These are phyloP conservation scores for Lactarius pseudohatsudake DNA, from an alignment of 768 basidiomycete species.

Conservation along the genomic window DNA sequence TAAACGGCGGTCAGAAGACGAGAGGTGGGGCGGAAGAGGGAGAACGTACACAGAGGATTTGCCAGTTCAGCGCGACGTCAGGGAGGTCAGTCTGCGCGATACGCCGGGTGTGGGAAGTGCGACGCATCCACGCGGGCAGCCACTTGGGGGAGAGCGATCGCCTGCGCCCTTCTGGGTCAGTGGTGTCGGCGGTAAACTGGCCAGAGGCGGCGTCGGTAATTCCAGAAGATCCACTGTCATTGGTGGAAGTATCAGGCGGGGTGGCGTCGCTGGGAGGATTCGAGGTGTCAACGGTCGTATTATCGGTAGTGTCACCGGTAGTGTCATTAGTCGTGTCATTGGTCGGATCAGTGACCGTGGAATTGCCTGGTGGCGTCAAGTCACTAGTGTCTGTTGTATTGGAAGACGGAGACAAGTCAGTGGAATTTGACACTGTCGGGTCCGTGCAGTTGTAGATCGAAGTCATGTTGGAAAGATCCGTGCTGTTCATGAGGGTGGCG, in stretches of 20 bases:
- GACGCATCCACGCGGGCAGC: slow-evolving; percentile 1
- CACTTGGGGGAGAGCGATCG: slow-evolving; percentile 17
- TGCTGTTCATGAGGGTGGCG: slow-evolving; percentile 1
- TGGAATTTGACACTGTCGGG: slow-evolving; percentile 3
- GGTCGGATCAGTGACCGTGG: background rate
- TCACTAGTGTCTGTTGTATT: background rate
- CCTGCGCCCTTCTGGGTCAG: slow-evolving; percentile 18
- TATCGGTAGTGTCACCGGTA: background rate
- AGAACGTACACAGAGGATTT: slow-evolving; percentile 41
- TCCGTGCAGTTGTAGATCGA: slow-evolving; percentile 7
- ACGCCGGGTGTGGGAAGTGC: slow-evolving; percentile 24
- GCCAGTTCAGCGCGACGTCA: slow-evolving; percentile 44
- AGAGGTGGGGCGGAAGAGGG: no score
- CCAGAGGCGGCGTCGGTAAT: background rate
- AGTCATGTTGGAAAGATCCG: slow-evolving; percentile 7
- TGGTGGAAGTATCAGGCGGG: background rate
- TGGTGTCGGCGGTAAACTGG: slow-evolving; percentile 13
- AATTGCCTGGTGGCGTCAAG: background rate
- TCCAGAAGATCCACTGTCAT: background rate
- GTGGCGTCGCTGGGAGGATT: background rate
- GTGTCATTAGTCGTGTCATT: background rate
- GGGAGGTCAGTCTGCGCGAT: slow-evolving; percentile 40
- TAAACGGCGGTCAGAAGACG: no score
- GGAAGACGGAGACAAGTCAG: background rate
- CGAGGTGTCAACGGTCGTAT: background rate